Base-by-base conservation (phyloP, 495 filamentous ascomycete species). In the Xylaria telfairii region DNA sequence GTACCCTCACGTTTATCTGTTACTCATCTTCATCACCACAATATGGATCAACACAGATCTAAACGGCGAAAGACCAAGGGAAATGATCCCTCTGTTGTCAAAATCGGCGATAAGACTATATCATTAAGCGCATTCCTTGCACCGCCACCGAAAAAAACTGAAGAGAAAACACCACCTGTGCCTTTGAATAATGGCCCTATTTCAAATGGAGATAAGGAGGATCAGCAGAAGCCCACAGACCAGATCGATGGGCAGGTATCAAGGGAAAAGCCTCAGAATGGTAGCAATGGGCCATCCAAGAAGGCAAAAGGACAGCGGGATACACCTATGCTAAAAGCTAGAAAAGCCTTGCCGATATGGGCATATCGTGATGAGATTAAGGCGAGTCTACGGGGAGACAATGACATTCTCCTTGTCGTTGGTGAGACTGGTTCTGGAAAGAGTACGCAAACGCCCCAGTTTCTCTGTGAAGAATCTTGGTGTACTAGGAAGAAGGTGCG, bases 391-490 rank as follows among this genome's bases (percentile, higher is more conserved):
- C 74, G 70, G 44, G 84, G 83, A 17, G 79, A 90, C 10, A 89
- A 92, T 53, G 88, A 98, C 78, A 87, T 97, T 28, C 85, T 98
- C 65, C 83, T 99, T 0, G 82, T 99, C 37, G 90, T 95, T 28
- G 96, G 96, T 80, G 95, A 97, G 75, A 99, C 96, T 1, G 96
- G 96, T 78, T 95, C 92, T 44, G 96, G 96, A 75, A 99, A 99
- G 82, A 94, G 91, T 84, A 99, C 96, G 0, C 96, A 99, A 78
- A 91, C 97, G 13, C 95, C 95, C 0, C 96, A 98, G 72, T 97
- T 97, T 56, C 82, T 99, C 19, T 85, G 90, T 46, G 83, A 91
- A 7, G 92, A 97, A 72, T 80, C 86, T 26, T 98, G 95, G 93
- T 95, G 92, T 77, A 87, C 85, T 60, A 85, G 84, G 69, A 83